These are phyloP conservation scores for Thermomucor indicae-seudaticae DNA, from an alignment of 371 early-diverging fungal genomes.

Conservation along the genomic window DNA sequence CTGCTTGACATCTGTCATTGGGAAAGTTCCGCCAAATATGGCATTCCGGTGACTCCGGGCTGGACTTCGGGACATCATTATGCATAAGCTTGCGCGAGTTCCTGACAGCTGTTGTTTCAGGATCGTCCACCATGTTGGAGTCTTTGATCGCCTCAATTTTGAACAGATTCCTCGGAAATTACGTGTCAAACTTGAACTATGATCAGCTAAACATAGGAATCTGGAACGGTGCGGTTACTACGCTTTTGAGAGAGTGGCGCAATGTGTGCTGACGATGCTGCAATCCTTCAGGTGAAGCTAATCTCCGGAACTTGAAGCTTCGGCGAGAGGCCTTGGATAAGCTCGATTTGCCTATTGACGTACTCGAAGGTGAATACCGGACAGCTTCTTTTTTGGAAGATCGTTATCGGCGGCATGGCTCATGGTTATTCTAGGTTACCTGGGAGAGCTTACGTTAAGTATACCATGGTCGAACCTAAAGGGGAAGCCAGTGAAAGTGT, in stretches of 20 bases:
- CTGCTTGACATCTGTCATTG: no score
- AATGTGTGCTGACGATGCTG: not conserved
- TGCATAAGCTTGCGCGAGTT: no score
- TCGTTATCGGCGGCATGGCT: not conserved
- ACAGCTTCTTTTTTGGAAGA: not conserved
- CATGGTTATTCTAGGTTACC: conserved; percentile 46
- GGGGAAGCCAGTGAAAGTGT: conserved; percentile 76
- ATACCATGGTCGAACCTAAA: conserved; percentile 91
- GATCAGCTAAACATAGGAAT: conserved; percentile 85
- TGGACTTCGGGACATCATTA: not conserved
- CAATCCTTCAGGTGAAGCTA: conserved; percentile 70
- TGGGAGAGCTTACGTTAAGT: conserved; percentile 75
- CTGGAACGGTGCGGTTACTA: conserved; percentile 70
- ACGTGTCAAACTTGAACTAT: conserved; percentile 83
- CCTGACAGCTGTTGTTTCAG: no score
- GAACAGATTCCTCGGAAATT: conserved; percentile 80
- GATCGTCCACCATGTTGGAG: conserved; percentile 71
- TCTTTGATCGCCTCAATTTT: conserved; percentile 70
- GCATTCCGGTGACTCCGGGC: no score
- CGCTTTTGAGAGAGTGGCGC: not conserved
- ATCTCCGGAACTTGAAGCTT: conserved; percentile 71
- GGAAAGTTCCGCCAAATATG: no score
- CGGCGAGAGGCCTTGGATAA: conserved; percentile 78
- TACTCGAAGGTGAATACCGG: conserved; percentile 61
- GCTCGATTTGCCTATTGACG: conserved; percentile 81